A percentile compares a stretch with the other conserved stretches of the same genome.
These are phyloP conservation scores for Auriscalpium orientale DNA, from an alignment of 768 basidiomycete genomes.

Conservation along the genomic window DNA sequence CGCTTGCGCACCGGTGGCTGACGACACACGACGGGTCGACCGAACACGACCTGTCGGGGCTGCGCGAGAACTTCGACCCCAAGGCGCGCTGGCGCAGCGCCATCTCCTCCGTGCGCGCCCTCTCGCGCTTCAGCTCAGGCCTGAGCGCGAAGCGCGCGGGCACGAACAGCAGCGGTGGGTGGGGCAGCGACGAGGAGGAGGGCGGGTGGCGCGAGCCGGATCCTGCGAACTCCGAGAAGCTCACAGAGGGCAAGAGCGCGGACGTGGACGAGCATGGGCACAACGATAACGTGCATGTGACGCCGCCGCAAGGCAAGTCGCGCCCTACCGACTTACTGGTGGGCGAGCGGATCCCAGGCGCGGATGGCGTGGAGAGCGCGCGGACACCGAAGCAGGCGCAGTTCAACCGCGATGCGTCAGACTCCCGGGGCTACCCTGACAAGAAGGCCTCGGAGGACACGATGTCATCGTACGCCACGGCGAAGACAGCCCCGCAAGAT, in stretches of 20 bases:
- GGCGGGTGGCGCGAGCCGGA: neutral
- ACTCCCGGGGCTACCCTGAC: too few relatives aligned
- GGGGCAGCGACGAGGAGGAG: neutral
- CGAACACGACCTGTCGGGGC: conserved; percentile 70
- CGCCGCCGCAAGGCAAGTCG: neutral
- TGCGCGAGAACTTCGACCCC: conserved; percentile 80
- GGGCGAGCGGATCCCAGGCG: neutral
- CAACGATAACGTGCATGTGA: neutral
- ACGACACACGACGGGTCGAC: conserved; percentile 54
- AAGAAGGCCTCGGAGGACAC: neutral
- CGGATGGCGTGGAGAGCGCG: neutral
- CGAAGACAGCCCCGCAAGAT: neutral
- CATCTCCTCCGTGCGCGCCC: conserved; percentile 42
- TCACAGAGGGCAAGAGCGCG: neutral
- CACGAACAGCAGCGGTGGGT: neutral
- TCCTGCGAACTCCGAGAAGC: neutral
- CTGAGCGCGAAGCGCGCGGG: neutral
- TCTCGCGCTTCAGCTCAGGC: neutral
- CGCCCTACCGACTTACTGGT: neutral
- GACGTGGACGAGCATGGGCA: neutral
- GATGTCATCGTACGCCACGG: neutral
- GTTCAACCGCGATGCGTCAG: neutral
- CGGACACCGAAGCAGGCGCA: neutral
- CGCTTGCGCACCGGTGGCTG: conserved; percentile 70
- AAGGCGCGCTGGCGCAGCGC: conserved; percentile 67